phyloP scores from a whole-genome alignment of 306 rosid genomes.

The Lathyrus sativus region DNA sequence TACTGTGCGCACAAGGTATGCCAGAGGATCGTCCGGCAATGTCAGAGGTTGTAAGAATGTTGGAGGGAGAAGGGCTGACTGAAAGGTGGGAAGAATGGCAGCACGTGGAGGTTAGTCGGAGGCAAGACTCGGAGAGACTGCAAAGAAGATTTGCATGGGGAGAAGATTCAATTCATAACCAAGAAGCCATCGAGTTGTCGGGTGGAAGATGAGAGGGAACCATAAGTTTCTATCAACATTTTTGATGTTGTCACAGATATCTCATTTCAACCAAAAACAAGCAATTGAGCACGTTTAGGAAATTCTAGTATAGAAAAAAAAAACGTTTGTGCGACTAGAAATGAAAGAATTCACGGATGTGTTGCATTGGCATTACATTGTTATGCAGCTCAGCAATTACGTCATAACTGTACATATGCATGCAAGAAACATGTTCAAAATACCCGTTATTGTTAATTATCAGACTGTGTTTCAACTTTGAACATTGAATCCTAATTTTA shows the following conservation, averaged over 20 bases:
- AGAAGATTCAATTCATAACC: conserved; percentile 76
- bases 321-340: not conserved
- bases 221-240: not conserved
- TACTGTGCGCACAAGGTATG: conserved; percentile 78
- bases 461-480: not conserved
- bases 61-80: conserved; percentile 93
- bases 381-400: not conserved
- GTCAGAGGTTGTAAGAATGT: conserved; percentile 93
- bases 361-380: not conserved
- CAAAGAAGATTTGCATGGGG: conserved; percentile 82
- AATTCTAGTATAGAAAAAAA: not conserved
- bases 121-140: conserved; percentile 73
- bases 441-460: conserved; percentile 1
- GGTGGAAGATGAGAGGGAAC: conserved; percentile 74
- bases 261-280: not conserved
- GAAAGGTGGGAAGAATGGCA: conserved; percentile 97
- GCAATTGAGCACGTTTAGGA: too few species aligned
- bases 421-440: conserved; percentile 12
- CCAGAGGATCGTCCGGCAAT: conserved; percentile 89
- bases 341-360: not conserved
- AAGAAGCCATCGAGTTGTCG: conserved; percentile 80
- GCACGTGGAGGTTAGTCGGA: conserved; percentile 64
- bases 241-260: conserved; percentile 6
- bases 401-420: conserved; percentile 2
- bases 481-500: conserved; percentile 12